These are phyloP conservation scores for Lactuca saligna DNA, from an alignment of 129 eudicot species.

Conservation along the genomic window DNA sequence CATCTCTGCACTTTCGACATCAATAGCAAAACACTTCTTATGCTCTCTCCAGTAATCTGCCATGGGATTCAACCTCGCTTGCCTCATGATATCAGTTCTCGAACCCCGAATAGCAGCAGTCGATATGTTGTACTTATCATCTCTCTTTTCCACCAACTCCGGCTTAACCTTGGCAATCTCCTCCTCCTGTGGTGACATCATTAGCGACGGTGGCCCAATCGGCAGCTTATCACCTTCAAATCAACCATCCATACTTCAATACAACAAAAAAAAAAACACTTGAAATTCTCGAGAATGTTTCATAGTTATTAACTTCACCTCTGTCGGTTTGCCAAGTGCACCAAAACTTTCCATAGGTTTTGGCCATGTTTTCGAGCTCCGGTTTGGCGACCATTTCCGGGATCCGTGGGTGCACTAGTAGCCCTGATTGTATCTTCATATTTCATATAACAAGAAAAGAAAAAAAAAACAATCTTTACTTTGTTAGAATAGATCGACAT, in stretches of 20 bases:
- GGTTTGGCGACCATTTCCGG: slow-evolving; percentile 54
- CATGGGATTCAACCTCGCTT: slow-evolving; percentile 49
- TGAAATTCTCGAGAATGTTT: neutral
- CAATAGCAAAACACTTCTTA: slow-evolving; percentile 50
- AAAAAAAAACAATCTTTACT: neutral
- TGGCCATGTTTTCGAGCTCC: slow-evolving; percentile 59
- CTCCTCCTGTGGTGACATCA: slow-evolving; percentile 73
- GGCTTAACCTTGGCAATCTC: slow-evolving; percentile 42
- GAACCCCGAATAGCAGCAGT: slow-evolving; percentile 37
- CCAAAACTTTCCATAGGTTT: slow-evolving; percentile 78
- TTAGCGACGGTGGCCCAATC: slow-evolving; percentile 64
- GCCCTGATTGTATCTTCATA: slow-evolving; percentile 58
- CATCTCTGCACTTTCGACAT: slow-evolving; percentile 49
- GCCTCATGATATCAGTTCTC: slow-evolving; percentile 56
- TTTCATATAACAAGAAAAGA: slow-evolving; percentile 1
- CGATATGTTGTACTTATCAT: slow-evolving; percentile 53
- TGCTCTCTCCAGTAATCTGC: slow-evolving; percentile 81
- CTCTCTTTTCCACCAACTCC: slow-evolving; percentile 53
- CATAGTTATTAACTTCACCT: slow-evolving; percentile 28
- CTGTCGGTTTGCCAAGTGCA: slow-evolving; percentile 83
- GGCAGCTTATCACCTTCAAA: slow-evolving; percentile 69
- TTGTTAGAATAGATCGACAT: neutral
- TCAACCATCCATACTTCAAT: neutral
- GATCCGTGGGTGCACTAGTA: slow-evolving; percentile 58
- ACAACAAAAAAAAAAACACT: neutral